phyloP scores from a whole-genome alignment of 345 rosid species.

The Brassica nigra region DNA sequence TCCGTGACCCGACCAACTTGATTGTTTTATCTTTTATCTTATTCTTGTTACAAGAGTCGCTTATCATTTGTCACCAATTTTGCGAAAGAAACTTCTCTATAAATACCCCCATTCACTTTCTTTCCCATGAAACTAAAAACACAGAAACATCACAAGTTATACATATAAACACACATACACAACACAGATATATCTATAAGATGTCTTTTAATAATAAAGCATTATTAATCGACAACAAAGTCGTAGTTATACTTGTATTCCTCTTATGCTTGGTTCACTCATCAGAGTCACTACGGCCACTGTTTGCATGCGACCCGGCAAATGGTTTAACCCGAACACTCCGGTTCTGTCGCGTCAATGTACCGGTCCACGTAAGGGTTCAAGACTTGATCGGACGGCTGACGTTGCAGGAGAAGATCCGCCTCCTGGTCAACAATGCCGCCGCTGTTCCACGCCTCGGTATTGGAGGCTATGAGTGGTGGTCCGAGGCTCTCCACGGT shows the following conservation, averaged over 20 bases:
- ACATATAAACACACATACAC: slow-evolving; percentile 14
- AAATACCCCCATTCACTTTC: slow-evolving; percentile 35
- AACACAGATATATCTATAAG: not conserved
- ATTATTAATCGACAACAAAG: slow-evolving; percentile 17
- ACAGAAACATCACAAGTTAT: slow-evolving; percentile 21
- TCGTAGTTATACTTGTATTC: slow-evolving; percentile 31
- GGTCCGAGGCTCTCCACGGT: slow-evolving; percentile 98
- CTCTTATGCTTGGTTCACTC: slow-evolving; percentile 19
- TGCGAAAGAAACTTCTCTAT: slow-evolving; percentile 44
- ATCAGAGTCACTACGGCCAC: slow-evolving; percentile 43
- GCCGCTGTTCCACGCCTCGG: slow-evolving; percentile 77
- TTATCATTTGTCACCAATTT: slow-evolving; percentile 31
- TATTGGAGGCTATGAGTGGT: slow-evolving; percentile 90
- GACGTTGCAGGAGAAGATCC: slow-evolving; percentile 76
- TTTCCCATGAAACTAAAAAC: slow-evolving; percentile 6
- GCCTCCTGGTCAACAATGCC: slow-evolving; percentile 78
- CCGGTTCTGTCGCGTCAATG: slow-evolving; percentile 52
- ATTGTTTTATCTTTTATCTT: slow-evolving; percentile 22
- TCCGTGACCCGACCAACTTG: slow-evolving; percentile 19
- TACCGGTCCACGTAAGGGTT: slow-evolving; percentile 69
- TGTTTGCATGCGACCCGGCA: slow-evolving; percentile 70
- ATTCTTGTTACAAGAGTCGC: slow-evolving; percentile 30
- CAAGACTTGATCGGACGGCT: slow-evolving; percentile 74
- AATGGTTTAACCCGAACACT: slow-evolving; percentile 55
- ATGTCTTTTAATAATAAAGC: slow-evolving; percentile 22